Percentiles rank a stretch among this genome's conserved stretches.
Conservation (phyloP, 2,329 filamentous ascomycete species). For the Monilinia aucupariae region DNA sequence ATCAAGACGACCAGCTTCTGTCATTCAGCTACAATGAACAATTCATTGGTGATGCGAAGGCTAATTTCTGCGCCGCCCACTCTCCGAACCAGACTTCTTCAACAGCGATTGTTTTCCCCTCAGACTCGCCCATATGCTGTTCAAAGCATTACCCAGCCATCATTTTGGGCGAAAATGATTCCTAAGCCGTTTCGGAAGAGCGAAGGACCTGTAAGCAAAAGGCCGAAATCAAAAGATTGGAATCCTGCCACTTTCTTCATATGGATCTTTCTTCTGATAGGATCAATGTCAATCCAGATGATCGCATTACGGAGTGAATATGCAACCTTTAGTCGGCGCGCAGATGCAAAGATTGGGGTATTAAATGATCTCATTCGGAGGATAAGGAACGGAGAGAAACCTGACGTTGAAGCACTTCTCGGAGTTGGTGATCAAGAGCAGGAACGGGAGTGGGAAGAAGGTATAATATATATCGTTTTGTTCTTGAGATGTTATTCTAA, state of each 20-base stretch:
- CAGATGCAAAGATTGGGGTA: conserved; percentile 71
- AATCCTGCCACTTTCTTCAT: conserved; percentile 82
- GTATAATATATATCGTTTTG: conserved; percentile 42
- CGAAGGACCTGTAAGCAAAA: conserved; percentile 38
- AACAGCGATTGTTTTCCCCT: conserved; percentile 15
- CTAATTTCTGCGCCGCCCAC: conserved; percentile 26
- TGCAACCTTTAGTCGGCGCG: conserved; percentile 64
- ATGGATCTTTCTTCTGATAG: conserved; percentile 77
- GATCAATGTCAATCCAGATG: conserved; percentile 93
- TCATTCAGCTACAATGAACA: conserved; percentile 24
- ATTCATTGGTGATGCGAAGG: conserved; percentile 23
- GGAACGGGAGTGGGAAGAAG: conserved; percentile 85
- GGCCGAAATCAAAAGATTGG: conserved; percentile 56
- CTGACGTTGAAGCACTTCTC: conserved; percentile 77
- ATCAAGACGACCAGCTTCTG: not conserved
- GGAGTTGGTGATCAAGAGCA: conserved; percentile 70
- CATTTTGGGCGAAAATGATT: conserved; percentile 64
- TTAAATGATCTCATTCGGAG: conserved; percentile 70
- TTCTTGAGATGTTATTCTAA: conserved; percentile 8
- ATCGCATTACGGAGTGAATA: conserved; percentile 74
- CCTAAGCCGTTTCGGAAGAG: conserved; percentile 58
- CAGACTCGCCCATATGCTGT: conserved; percentile 31
- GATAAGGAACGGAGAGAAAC: conserved; percentile 65
- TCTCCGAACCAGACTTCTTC: conserved; percentile 26
- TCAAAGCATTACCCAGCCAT: conserved; percentile 34